phyloP scores from a whole-genome alignment of 2,329 filamentous ascomycete genomes.

The Aspergillus japonicus region DNA sequence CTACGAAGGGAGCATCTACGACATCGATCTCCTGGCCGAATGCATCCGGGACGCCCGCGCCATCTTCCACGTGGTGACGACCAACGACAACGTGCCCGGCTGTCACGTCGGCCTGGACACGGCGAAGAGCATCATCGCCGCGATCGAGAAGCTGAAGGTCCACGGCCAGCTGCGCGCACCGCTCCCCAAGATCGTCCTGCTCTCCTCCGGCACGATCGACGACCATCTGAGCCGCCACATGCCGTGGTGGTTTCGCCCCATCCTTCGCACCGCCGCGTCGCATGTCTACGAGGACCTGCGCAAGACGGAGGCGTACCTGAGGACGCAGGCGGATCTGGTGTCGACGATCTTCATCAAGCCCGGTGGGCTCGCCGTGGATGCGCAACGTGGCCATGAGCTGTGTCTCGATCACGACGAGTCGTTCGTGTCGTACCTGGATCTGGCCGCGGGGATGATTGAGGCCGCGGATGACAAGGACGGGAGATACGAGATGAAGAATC shows the following conservation, averaged over 20 bases:
- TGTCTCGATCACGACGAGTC: slow-evolving; percentile 5
- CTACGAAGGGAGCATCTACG: slow-evolving; percentile 45
- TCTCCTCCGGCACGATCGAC: slow-evolving; percentile 47
- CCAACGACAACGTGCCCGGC: slow-evolving; percentile 48
- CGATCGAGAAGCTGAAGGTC: slow-evolving; percentile 31
- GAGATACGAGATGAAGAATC: slow-evolving; percentile 9
- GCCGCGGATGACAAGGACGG: slow-evolving; percentile 1
- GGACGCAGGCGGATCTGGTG: slow-evolving; percentile 5
- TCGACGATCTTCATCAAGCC: slow-evolving; percentile 14
- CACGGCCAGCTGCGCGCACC: slow-evolving; percentile 1
- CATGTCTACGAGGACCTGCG: slow-evolving; percentile 11
- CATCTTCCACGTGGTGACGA: slow-evolving; percentile 44
- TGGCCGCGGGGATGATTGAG: slow-evolving; percentile 14
- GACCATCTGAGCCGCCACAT: slow-evolving; percentile 28
- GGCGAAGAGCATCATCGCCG: slow-evolving; percentile 36
- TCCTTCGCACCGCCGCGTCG: slow-evolving; percentile 8
- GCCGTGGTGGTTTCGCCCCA: slow-evolving; percentile 2
- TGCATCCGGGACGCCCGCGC: slow-evolving; percentile 39
- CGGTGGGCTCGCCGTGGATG: slow-evolving; percentile 3
- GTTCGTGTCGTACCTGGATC: slow-evolving; percentile 10
- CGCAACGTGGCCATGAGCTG: slow-evolving; percentile 8
- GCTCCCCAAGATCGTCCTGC: slow-evolving; percentile 44
- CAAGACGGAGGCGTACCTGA: not conserved
- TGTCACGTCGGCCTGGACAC: slow-evolving; percentile 40
- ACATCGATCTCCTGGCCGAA: slow-evolving; percentile 37